A percentile compares a stretch with the other conserved stretches of the same genome.
Conservation (phyloP, 1,284 basidiomycete species). For the Psilocybe mexicana region DNA sequence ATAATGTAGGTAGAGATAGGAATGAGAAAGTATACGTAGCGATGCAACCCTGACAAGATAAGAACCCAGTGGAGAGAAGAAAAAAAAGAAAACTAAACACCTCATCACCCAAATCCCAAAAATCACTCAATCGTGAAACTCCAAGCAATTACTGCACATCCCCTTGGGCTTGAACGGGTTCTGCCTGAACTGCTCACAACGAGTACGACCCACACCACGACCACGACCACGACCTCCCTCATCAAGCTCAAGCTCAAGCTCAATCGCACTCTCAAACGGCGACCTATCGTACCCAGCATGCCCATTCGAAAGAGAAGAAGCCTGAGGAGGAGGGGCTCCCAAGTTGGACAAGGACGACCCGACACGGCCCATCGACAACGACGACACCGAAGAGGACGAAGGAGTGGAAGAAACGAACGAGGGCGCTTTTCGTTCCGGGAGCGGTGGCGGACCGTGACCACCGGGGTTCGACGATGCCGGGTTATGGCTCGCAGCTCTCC, state of each 20-base stretch:
- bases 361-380: slow-evolving; percentile 16
- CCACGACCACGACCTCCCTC: too few relatives aligned
- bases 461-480: neutral
- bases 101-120: neutral
- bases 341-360: too few relatives aligned
- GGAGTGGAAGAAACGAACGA: too few relatives aligned
- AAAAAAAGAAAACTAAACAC: too few relatives aligned
- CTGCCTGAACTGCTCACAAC: slow-evolving; percentile 55
- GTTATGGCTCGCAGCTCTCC: slow-evolving; percentile 30
- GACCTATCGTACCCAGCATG: slow-evolving; percentile 41
- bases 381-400: too few relatives aligned
- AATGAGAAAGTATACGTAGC: too few relatives aligned
- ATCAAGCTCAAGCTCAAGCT: slow-evolving; percentile 16
- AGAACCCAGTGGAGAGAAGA: too few relatives aligned
- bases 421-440: slow-evolving; percentile 27
- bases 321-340: too few relatives aligned
- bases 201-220: slow-evolving; percentile 21
- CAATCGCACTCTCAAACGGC: slow-evolving; percentile 50
- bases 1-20: too few relatives aligned
- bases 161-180: slow-evolving; percentile 62
- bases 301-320: slow-evolving; percentile 21
- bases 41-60: too few relatives aligned
- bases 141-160: slow-evolving; percentile 62
- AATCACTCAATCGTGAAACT: slow-evolving; percentile 39
- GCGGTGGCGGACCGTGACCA: slow-evolving; percentile 22